Evolutionary conservation across 108 stramenopile species (phyloP), one percentile per base, ranked within the genome.

Genomic region (Conticribra weissflogii): DNA sequence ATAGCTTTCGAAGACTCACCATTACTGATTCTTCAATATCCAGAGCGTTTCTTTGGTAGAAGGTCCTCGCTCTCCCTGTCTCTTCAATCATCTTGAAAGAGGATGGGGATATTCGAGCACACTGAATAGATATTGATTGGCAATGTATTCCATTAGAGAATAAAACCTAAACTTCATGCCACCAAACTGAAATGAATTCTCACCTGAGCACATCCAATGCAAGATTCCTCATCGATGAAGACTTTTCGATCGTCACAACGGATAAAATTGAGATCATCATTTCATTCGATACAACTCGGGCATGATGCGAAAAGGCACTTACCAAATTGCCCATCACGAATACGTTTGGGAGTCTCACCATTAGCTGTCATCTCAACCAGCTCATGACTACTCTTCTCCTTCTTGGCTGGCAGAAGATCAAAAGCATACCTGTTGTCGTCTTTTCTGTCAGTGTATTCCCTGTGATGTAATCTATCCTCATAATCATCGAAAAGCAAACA

Each of bases 211-310:
- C 91, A 92, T n/a, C 93, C 93, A 65, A 94, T 94, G 61, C 93
- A 94, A 24, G 87, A 86, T 33, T 94, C 90, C 71, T 94, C 93
- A 59, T 94, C 93, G 56, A 94, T 94, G 70, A 91, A 91, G 4
- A 89, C 84, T 71, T 17, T 12, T 12, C 58, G 46, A 22, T 12
- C 24, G 23, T 24, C 24, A n/a, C n/a, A n/a, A n/a, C n/a, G 58
- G 1, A 53, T 18, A 19, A 9, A 3, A 23, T 31, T 31, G 1
- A 32, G 1, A 23, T 44, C 56, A 57, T 31, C 27, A 57, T 29
- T 12, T 0, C 27, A 47, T 50, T 36, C 25, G n/a, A 32, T 18
- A 46, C 48, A 24, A 54, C 18, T 32, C 0, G 45, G 25, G 9
- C 46, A 2, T 1, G 15, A 16, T 24, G 17, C 0, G 52, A 28